A percentile compares a stretch with the other conserved stretches of the same genome.
Evolutionary conservation across 1,284 basidiomycete genomes (phyloP).

Genomic region (Schizopora paradoxa): DNA sequence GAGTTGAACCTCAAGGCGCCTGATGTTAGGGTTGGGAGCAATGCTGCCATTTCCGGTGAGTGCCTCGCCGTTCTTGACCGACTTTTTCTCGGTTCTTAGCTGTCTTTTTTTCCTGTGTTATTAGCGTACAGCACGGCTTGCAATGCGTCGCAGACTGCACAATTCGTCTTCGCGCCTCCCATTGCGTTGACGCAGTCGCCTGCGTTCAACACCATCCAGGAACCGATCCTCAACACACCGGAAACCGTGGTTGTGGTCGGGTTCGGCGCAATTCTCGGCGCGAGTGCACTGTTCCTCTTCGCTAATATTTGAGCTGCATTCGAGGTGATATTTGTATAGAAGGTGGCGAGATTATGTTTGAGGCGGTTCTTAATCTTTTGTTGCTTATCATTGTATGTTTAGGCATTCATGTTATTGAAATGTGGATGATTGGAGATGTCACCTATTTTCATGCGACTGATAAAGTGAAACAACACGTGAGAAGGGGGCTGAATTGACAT

Average conservation of each 20-base stretch:
- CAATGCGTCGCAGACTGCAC: conserved; percentile 21
- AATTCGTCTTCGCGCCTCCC: conserved; percentile 30
- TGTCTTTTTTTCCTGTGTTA: not conserved
- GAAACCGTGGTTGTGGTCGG: conserved; percentile 42
- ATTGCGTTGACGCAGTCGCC: conserved; percentile 41
- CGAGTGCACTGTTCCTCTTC: conserved; percentile 42
- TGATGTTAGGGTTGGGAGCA: conserved; percentile 52
- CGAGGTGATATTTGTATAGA: too few species aligned
- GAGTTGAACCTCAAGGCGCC: conserved; percentile 39
- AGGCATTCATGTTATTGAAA: too few species aligned
- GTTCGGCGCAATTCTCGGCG: conserved; percentile 42
- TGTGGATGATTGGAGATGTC: too few species aligned
- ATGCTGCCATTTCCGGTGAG: conserved; percentile 46
- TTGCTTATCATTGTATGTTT: too few species aligned
- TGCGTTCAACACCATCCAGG: conserved; percentile 56
- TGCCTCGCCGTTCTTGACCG: conserved; percentile 10
- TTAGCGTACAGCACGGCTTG: conserved; percentile 49
- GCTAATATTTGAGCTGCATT: conserved; percentile 41
- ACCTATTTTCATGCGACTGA: too few species aligned
- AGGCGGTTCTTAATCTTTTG: too few species aligned
- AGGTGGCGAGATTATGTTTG: too few species aligned
- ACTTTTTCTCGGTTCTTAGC: conserved; percentile 1
- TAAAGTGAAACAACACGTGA: too few species aligned
- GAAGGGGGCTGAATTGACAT: too few species aligned
- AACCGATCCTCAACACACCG: conserved; percentile 36